Base-by-base conservation (phyloP, 345 rosid species). In the Pugionium dolabratum region DNA sequence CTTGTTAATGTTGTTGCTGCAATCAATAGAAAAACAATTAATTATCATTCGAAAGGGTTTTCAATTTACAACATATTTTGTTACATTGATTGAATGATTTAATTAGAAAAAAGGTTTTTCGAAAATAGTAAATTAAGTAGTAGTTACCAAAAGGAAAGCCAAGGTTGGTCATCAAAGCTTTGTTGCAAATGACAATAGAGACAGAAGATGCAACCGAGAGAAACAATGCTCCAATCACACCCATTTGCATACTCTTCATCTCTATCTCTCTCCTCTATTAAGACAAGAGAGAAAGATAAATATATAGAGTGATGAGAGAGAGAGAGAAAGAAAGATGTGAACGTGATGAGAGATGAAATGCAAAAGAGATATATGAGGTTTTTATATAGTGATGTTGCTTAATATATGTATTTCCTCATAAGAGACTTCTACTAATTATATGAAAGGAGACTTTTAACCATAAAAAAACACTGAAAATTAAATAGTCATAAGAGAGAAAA, bases 181-280 rank as follows among this genome's bases (percentile, higher is more conserved):
- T 94, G 83, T 94, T 94, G 85, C 99, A 90, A n/a, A 94, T 94
- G 71, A 94, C 99, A 75, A 94, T 90, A 66, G 99, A 90, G 63
- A 94, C 97, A 43, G 99, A 94, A 50, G 99, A 94, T 54, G 96
- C 96, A 69, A 94, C 97, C 2, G 99, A 94, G 18, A 94, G 85
- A 63, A 94, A 88, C 73, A 94, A 82, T 25, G 99, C 97, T 45
- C 99, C 96, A 29, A 86, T 72, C 52, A 94, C 88, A 46, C 99
- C 97, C 78, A 90, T 72, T 78, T 88, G 97, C 78, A 86, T 75
- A 60, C 85, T 79, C 62, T 88, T 67, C 88, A 85, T 86, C 71
- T 86, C 97, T 76, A 18, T 18, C 18, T 18, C 18, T 18, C 18
- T 18, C 18, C 18, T 18, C 18, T 18, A 18, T 18, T 18, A 40